Base-by-base conservation (phyloP, 2,329 filamentous ascomycete species). In the Trichoderma guizhouense region DNA sequence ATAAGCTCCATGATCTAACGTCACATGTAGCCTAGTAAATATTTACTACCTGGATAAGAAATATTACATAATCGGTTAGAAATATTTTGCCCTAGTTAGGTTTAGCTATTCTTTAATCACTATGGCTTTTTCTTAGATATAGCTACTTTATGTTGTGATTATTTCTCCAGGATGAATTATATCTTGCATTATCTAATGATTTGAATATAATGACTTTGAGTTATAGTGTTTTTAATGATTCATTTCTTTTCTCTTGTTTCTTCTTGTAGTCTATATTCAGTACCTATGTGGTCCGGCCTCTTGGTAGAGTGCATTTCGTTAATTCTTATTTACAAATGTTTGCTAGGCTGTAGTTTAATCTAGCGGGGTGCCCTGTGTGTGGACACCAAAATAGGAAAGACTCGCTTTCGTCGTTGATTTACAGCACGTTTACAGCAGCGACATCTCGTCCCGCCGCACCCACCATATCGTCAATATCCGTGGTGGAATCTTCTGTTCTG, bases 381-480 rank as follows among this genome's bases (percentile, higher is more conserved):
- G 26, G 34, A 26, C 58, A 11, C 21, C 5, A 14, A 34, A 9
- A 34, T 5, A 24, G n/a, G 55, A 30, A 51, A 32, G 11, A 26
- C n/a, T 26, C 18, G 57, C 43, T 18, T 51, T n/a, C 26, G 9
- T 53, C 28, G 18, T 36, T 24, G 28, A 18, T 32, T 62, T 62
- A 69, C 21, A 53, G 58, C 60, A 65, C 34, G 36, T 72, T 72
- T 9, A 68, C 65, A 11, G 71, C 71, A 55, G 71, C 71, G 28
- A 69, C 51, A 14, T 72, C 80, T 67, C 79, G 75, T 7, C 80
- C 85, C 12, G 84, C 88, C 7, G 88, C 89, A 14, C 89, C 88
- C 15, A 88, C 86, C 72, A 92, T 86, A 70, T 92, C 90, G 73
- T 91, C 87, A 63, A 90, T 86, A 8, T 83, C 85, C 73, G 88